A percentile compares a stretch with the other conserved stretches of the same genome.
These are phyloP conservation scores for Triticum turgidum DNA, from an alignment of 176 grass and related monocot genomes.

Conservation along the genomic window DNA sequence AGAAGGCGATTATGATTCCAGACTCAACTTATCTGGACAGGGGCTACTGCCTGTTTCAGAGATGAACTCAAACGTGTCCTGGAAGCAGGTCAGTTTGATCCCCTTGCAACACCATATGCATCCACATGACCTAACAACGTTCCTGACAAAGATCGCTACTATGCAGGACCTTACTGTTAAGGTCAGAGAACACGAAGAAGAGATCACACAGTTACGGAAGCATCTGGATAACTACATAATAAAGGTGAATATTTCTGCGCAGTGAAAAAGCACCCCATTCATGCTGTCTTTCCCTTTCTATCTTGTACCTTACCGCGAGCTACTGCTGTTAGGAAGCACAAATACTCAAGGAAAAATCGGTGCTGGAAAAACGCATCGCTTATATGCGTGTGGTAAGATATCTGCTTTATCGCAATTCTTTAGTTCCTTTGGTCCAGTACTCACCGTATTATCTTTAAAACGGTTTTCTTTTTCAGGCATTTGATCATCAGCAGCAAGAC, in stretches of 20 bases:
- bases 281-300: slow-evolving; percentile 11
- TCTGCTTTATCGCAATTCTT: neutral
- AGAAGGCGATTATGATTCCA: slow-evolving; percentile 58
- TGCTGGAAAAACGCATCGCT: slow-evolving; percentile 83
- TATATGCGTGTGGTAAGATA: slow-evolving; percentile 73
- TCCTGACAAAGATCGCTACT: slow-evolving; percentile 29
- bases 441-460: neutral
- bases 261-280: neutral
- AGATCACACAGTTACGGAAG: slow-evolving; percentile 76
- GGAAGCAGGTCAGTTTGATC: slow-evolving; percentile 70
- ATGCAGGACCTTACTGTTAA: slow-evolving; percentile 68
- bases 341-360: slow-evolving; percentile 68
- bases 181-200: slow-evolving; percentile 78
- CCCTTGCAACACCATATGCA: neutral
- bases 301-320: slow-evolving; percentile 32
- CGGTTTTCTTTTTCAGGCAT: slow-evolving; percentile 57
- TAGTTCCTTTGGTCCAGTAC: neutral
- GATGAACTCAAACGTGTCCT: slow-evolving; percentile 53
- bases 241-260: slow-evolving; percentile 50
- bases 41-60: slow-evolving; percentile 60
- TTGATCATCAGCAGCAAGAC: slow-evolving; percentile 93
- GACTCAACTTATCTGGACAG: slow-evolving; percentile 49
- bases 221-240: slow-evolving; percentile 78
- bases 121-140: too few relatives aligned
- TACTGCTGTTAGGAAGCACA: slow-evolving; percentile 66